A percentile compares a stretch with the other conserved stretches of the same genome.
Evolutionary conservation across 129 eudicot genomes (phyloP).

Genomic region (Artemisia argyi): DNA sequence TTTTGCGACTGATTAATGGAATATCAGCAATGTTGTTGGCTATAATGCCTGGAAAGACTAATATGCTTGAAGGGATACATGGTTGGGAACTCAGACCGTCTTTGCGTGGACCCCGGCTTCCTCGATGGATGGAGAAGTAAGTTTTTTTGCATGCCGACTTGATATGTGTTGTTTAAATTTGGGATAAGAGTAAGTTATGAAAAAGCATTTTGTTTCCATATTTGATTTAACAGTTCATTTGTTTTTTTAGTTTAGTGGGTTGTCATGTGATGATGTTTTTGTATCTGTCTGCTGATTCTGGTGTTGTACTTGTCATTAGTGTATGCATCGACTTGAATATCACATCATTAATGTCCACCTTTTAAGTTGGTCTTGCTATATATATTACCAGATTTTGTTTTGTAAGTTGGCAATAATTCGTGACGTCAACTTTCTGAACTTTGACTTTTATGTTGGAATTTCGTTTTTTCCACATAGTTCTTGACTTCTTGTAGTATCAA

Average conservation of each 20-base stretch:
- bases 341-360: too few species aligned
- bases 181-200: neutral
- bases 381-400: neutral
- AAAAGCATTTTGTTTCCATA: slow-evolving; percentile 3
- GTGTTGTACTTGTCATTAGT: neutral
- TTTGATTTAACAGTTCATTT: neutral
- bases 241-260: neutral
- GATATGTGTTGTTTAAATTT: neutral
- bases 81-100: slow-evolving; percentile 99
- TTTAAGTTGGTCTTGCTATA: too few species aligned
- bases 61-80: slow-evolving; percentile 93
- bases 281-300: too few species aligned
- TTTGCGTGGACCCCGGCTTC: slow-evolving; percentile 95
- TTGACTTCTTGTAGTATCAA: too few species aligned
- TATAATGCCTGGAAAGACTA: slow-evolving; percentile 81
- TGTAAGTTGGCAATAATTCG: neutral
- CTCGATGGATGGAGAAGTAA: slow-evolving; percentile 99
- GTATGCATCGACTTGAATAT: neutral
- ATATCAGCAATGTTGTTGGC: slow-evolving; percentile 83
- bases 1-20: slow-evolving; percentile 87
- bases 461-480: too few species aligned
- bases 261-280: slow-evolving; percentile 1
- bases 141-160: slow-evolving; percentile 21
- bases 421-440: neutral
- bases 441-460: too few species aligned